phyloP scores from a whole-genome alignment of 495 filamentous ascomycete species.

The Polyplosphaeria fusca region DNA sequence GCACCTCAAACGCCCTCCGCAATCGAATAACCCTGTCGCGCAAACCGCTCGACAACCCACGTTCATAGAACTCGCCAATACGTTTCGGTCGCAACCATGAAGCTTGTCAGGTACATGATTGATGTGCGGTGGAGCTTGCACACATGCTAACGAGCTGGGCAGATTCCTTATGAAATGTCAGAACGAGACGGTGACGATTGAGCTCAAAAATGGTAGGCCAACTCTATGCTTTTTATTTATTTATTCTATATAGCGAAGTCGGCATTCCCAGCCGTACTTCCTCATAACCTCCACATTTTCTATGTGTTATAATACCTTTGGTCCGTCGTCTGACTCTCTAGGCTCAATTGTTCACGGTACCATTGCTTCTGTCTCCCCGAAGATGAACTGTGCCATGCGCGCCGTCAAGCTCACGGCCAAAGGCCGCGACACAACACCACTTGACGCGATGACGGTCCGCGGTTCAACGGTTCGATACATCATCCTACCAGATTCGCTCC shows the following conservation, averaged over 20 bases:
- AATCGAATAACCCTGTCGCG: too few relatives aligned
- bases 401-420: constrained; percentile 92
- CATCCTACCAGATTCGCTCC: constrained; percentile 90
- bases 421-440: constrained; percentile 75
- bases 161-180: constrained; percentile 98
- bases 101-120: constrained; percentile 95
- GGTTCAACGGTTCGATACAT: constrained; percentile 90
- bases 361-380: constrained; percentile 87
- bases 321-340: too few relatives aligned
- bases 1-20: background rate
- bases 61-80: background rate
- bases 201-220: constrained; percentile 87
- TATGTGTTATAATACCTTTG: too few relatives aligned
- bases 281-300: too few relatives aligned
- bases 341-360: constrained; percentile 95
- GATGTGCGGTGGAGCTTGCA: constrained; percentile 14
- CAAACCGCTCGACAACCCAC: background rate
- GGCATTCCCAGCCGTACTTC: too few relatives aligned
- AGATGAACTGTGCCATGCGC: constrained; percentile 94
- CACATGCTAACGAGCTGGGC: constrained; percentile 44
- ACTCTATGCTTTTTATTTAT: background rate
- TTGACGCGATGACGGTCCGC: constrained; percentile 95
- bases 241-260: too few relatives aligned
- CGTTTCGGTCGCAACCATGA: constrained; percentile 69
- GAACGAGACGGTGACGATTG: constrained; percentile 96